Base-by-base conservation (phyloP, 768 basidiomycete genomes). In the Lentinula edodes region DNA sequence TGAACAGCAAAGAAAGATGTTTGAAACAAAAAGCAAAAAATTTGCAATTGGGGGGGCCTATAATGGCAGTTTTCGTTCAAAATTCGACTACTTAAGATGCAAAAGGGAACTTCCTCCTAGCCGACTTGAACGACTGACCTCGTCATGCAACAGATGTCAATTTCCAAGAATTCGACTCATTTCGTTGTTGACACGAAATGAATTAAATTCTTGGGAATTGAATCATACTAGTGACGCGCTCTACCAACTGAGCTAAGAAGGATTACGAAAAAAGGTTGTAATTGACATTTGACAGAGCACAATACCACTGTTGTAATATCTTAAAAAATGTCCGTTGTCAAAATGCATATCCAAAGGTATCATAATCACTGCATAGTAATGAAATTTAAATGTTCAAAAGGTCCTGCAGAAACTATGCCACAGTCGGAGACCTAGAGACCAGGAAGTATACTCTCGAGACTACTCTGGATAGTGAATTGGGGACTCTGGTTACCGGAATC, bases 231-330 rank as follows among this genome's bases (percentile, higher is more conserved):
- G 79, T 80, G 78, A 81, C 76, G 80, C 80, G 79, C 78, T 80
- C 78, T 79, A 78, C 78, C 78, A 73, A 75, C 79, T 81, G 80
- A 81, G 80, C 79, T 81, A 80, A 79, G 79, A 76, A 74, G 78
- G 78, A 76, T 20, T 28, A 3, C 28, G 3, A 28, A 28, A 28
- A 4, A 28, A 28, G 3, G 28, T 28, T 28, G 28, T 28, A 28
- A 28, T 28, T 28, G 28, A 28, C 28, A 28, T 28, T 28, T 28
- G 2, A 28, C 2, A 28, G 28, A 28, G 28, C 3, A 28, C 28
- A 23, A 23, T 23, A 28, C 3, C 3, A 28, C 28, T 28, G 28
- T 28, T 28, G 28, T 3, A 28, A 28, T 13, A 23, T 32, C 20
- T 12, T 51, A 1, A 23, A 32, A 23, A 38, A 52, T 9, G 46